Evolutionary conservation across 768 basidiomycete species (phyloP).

Genomic region (Plicaturopsis crispa): DNA sequence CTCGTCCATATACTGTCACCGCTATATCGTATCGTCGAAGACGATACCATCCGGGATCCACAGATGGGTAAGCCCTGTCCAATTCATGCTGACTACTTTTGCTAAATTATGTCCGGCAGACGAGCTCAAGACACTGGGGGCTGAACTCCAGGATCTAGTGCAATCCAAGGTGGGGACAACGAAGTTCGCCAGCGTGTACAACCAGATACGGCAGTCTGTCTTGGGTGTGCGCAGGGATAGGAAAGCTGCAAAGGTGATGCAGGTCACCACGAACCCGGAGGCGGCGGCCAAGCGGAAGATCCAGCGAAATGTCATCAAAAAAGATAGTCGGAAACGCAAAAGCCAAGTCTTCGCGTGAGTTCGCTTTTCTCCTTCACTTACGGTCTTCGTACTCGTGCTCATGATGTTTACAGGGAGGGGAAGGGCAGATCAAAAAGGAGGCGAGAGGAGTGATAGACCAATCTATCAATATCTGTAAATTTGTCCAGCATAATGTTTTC

Average conservation of each 20-base stretch:
- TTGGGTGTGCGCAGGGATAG: conserved; percentile 64
- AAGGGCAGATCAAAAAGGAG: too few relatives aligned
- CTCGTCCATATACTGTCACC: conserved; percentile 83
- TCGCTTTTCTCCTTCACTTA: background rate
- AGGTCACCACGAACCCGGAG: conserved; percentile 67
- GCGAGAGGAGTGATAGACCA: too few relatives aligned
- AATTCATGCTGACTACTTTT: too few relatives aligned
- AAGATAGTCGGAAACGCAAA: conserved; percentile 82
- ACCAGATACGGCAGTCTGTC: conserved; percentile 67
- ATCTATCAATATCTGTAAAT: too few relatives aligned
- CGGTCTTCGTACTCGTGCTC: too few relatives aligned
- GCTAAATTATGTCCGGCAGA: conserved; percentile 35
- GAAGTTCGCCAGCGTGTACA: conserved; percentile 74
- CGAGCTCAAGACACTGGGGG: conserved; percentile 72
- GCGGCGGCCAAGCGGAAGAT: conserved; percentile 69
- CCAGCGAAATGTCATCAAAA: conserved; percentile 68
- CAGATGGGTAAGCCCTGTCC: conserved; percentile 59
- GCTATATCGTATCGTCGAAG: conserved; percentile 80
- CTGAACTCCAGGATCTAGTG: conserved; percentile 82
- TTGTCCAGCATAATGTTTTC: too few relatives aligned
- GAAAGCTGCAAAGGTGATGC: conserved; percentile 48
- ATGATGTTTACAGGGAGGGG: too few relatives aligned
- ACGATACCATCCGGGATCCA: conserved; percentile 72
- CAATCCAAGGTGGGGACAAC: conserved; percentile 86
- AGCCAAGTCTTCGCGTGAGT: conserved; percentile 52